phyloP scores from a whole-genome alignment of 768 basidiomycete genomes.

The Chiua virens region DNA sequence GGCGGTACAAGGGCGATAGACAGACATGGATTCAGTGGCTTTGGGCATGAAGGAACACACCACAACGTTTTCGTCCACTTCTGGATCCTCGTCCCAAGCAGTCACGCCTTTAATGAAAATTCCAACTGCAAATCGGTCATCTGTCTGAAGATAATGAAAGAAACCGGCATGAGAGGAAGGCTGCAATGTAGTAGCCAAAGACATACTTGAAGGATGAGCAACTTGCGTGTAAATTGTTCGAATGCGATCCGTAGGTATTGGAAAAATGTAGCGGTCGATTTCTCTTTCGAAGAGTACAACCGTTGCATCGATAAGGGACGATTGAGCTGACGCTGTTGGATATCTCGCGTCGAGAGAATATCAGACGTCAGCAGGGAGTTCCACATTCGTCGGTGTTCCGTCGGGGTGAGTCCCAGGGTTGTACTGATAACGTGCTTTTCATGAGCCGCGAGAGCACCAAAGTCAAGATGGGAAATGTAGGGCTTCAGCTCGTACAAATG shows the following conservation, averaged over 20 bases:
- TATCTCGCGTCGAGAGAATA: slow-evolving; percentile 50
- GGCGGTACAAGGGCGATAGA: slow-evolving; percentile 47
- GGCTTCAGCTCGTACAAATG: slow-evolving; percentile 39
- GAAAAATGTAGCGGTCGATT: slow-evolving; percentile 58
- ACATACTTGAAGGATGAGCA: slow-evolving; percentile 57
- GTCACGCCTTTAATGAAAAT: slow-evolving; percentile 64
- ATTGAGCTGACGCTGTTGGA: slow-evolving; percentile 50
- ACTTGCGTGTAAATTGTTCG: slow-evolving; percentile 56
- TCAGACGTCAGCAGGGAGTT: slow-evolving; percentile 64
- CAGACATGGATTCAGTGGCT: slow-evolving; percentile 46
- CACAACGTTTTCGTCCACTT: slow-evolving; percentile 57
- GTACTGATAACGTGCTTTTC: slow-evolving; percentile 55
- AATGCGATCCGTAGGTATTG: slow-evolving; percentile 57
- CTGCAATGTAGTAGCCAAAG: too few relatives aligned
- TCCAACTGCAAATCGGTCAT: slow-evolving; percentile 59
- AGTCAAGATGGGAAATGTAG: slow-evolving; percentile 53
- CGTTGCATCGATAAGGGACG: slow-evolving; percentile 58
- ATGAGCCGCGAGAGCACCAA: slow-evolving; percentile 50
- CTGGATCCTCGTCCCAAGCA: slow-evolving; percentile 58
- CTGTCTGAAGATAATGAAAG: slow-evolving; percentile 46
- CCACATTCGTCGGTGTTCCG: slow-evolving; percentile 54
- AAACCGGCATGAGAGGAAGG: neutral
- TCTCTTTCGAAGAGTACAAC: slow-evolving; percentile 54
- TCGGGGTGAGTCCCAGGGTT: slow-evolving; percentile 39
- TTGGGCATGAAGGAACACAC: slow-evolving; percentile 62